Evolutionary conservation across 2,329 filamentous ascomycete genomes (phyloP), one percentile per base, ranked within the genome.

Genomic region (Cladosporium velox): DNA sequence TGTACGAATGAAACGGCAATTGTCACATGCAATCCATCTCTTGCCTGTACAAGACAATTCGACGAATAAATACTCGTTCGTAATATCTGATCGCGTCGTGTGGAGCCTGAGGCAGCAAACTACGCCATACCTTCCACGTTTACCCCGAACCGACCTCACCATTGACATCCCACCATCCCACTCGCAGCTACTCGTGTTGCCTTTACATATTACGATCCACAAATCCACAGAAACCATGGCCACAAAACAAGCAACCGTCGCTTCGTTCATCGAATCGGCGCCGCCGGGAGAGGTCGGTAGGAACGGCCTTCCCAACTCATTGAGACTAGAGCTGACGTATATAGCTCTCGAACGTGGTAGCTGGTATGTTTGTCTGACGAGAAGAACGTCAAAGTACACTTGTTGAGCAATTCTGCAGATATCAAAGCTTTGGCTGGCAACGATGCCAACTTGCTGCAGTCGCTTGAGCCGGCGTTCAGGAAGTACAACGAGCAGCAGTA

Each of bases 401-500:
- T 47, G n/a, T 44, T 69, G 44, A 65, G 52, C 51, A 55, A 15
- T 24, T 15, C 59, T 67, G 68, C 79, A 96, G 95, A 97, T 77
- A 96, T 99, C 83, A 96, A 97, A 80, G 85, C 88, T 60, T 85
- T 99, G 52, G 92, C 93, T 21, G 83, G 87, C 68, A 87, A 90
- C 72, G 87, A 88, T 51, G 86, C 88, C 95, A 68, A 52, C 35
- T 41, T 64, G 51, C 81, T 93, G 65, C 82, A 87, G 67, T 88
- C 91, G 70, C 89, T 97, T 63, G 86, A 85, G 7, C 91, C 93
- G 0, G 93, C 95, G 0, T 96, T 97, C 78, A 85, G 93, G 80
- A 92, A 91, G 80, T 98, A 99, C 86, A 97, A 98, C 74, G 94
- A 99, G 80, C 90, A 93, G 79, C 95, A 99, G 80, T 91, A 97